These are phyloP conservation scores for Neurospora sp. DNA, from an alignment of 495 filamentous ascomycete species.

Conservation along the genomic window DNA sequence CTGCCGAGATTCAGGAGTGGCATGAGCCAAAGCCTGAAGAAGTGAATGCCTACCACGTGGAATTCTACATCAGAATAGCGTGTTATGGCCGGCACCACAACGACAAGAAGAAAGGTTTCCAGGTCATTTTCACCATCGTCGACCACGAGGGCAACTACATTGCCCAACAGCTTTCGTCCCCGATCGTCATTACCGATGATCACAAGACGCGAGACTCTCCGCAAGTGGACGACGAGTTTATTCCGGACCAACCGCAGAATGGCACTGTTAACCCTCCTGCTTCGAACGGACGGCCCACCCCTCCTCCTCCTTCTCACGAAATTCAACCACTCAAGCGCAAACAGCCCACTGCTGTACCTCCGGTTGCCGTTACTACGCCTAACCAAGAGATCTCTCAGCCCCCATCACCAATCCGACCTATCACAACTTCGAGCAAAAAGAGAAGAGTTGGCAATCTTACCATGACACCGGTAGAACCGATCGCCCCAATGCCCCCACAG, in stretches of 20 bases:
- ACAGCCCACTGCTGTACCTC: not conserved
- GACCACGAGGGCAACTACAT: slow-evolving; percentile 63
- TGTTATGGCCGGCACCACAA: slow-evolving; percentile 93
- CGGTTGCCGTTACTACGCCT: not conserved
- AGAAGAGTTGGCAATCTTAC: slow-evolving; percentile 3
- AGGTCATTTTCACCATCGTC: slow-evolving; percentile 89
- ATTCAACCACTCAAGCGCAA: not conserved
- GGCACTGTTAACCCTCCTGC: not conserved
- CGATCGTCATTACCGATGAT: slow-evolving; percentile 94
- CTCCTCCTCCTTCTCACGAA: not conserved
- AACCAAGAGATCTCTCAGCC: not conserved
- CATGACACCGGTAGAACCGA: slow-evolving; percentile 8
- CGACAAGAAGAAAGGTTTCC: slow-evolving; percentile 76
- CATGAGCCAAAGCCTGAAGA: slow-evolving; percentile 38
- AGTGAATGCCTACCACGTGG: slow-evolving; percentile 56
- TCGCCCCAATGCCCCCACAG: not conserved
- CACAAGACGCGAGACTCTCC: slow-evolving; percentile 59
- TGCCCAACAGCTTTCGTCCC: slow-evolving; percentile 73
- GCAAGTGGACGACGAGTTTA: not conserved
- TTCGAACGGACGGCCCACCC: not conserved
- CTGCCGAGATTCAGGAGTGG: slow-evolving; percentile 84
- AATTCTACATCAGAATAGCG: slow-evolving; percentile 88
- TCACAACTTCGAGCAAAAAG: slow-evolving; percentile 5
- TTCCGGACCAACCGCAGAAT: not conserved
- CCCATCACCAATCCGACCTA: not conserved